Evolutionary conservation across 495 filamentous ascomycete species (phyloP).

Genomic region (Podospora pseudocomata): DNA sequence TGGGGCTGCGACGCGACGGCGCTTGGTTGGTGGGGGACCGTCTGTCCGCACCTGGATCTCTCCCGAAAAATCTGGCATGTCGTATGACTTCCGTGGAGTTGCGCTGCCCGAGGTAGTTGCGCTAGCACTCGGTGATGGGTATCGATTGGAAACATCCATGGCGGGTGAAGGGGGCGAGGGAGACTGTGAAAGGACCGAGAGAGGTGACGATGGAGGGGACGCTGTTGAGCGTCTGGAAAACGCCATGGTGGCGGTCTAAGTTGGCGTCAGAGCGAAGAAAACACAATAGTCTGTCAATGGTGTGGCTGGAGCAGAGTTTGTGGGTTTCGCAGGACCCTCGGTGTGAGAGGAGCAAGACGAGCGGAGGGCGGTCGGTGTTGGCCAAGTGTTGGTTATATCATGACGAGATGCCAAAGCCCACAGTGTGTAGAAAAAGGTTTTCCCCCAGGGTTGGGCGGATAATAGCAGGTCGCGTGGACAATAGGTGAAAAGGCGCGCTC

Average conservation of each 20-base stretch:
- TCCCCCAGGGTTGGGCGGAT: neutral
- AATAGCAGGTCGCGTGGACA: neutral
- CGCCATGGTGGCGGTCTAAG: slow-evolving; percentile 19
- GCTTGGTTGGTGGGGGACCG: slow-evolving; percentile 68
- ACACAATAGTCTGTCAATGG: neutral
- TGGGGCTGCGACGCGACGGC: slow-evolving; percentile 58
- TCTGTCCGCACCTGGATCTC: slow-evolving; percentile 54
- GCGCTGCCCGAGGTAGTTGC: slow-evolving; percentile 38
- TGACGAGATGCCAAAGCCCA: slow-evolving; percentile 12
- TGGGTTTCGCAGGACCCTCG: neutral
- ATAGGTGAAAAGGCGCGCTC: neutral
- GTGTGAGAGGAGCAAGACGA: slow-evolving; percentile 4
- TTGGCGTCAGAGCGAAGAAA: slow-evolving; percentile 1
- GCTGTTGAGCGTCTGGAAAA: slow-evolving; percentile 11
- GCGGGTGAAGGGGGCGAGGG: slow-evolving; percentile 52
- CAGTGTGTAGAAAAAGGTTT: neutral
- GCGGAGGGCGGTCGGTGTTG: neutral
- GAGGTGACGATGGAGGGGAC: slow-evolving; percentile 48
- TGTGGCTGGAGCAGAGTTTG: neutral
- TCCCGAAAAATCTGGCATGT: slow-evolving; percentile 30
- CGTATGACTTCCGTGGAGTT: slow-evolving; percentile 38
- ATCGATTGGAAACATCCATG: slow-evolving; percentile 38
- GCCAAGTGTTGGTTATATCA: slow-evolving; percentile 27
- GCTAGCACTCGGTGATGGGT: slow-evolving; percentile 43
- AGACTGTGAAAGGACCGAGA: slow-evolving; percentile 50